Evolutionary conservation across 129 eudicot genomes (phyloP).

Genomic region (Kitagawia praeruptora): DNA sequence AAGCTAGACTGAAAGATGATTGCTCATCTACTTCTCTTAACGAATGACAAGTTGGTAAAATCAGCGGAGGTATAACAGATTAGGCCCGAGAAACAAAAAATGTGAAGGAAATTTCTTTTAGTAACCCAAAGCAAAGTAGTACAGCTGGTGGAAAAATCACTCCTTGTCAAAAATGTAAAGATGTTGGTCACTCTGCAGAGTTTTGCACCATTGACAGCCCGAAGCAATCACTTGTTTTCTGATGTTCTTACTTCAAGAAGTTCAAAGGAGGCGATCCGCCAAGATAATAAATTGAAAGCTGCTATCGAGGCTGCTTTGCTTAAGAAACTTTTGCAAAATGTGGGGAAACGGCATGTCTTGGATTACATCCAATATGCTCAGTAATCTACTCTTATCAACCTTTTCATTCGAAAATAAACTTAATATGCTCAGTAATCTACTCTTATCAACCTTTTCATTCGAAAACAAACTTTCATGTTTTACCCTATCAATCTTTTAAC

Average conservation of each 20-base stretch:
- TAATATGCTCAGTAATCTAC: too few species aligned
- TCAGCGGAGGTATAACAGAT: conserved; percentile 20
- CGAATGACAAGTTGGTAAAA: conserved; percentile 19
- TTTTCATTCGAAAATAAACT: too few species aligned
- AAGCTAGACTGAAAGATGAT: conserved; percentile 34
- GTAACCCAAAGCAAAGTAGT: conserved; percentile 24
- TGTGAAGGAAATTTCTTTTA: conserved; percentile 34
- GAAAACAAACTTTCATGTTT: too few species aligned
- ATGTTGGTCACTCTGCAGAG: conserved; percentile 31
- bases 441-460: too few species aligned
- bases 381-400: too few species aligned
- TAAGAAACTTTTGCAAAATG: conserved; percentile 83
- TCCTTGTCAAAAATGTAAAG: conserved; percentile 41
- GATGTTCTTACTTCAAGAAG: conserved; percentile 30
- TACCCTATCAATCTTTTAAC: too few species aligned
- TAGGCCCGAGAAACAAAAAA: conserved; percentile 35
- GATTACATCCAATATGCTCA: too few species aligned
- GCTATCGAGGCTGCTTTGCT: conserved; percentile 89
- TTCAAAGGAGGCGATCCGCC: conserved; percentile 33
- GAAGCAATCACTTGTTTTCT: conserved; percentile 12
- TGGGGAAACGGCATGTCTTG: too few species aligned
- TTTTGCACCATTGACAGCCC: conserved; percentile 28
- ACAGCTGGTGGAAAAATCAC: conserved; percentile 20
- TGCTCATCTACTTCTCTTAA: conserved; percentile 19
- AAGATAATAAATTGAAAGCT: conserved; percentile 63